These are phyloP conservation scores for Monosporascus sp. DNA, from an alignment of 2,329 filamentous ascomycete species.

Conservation along the genomic window DNA sequence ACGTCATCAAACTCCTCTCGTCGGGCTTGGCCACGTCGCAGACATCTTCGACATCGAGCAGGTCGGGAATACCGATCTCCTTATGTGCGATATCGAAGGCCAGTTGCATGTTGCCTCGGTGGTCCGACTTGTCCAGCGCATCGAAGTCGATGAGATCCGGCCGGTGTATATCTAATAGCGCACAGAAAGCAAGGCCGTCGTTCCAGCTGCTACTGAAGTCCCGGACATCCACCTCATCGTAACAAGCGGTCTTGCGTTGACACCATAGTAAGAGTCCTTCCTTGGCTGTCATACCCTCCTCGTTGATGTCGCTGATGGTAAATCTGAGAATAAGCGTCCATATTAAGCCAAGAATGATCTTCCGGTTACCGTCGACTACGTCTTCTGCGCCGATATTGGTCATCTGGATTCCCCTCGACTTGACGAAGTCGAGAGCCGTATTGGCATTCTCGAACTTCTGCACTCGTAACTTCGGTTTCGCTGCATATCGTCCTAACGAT, in stretches of 20 bases:
- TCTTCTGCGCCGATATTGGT: slow-evolving; percentile 98
- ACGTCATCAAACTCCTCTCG: slow-evolving; percentile 96
- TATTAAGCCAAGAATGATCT: slow-evolving; percentile 94
- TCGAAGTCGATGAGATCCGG: slow-evolving; percentile 98
- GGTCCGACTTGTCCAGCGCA: slow-evolving; percentile 85
- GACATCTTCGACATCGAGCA: slow-evolving; percentile 96
- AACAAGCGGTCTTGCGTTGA: slow-evolving; percentile 96
- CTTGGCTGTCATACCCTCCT: slow-evolving; percentile 95
- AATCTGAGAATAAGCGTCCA: slow-evolving; percentile 98
- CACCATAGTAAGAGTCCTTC: slow-evolving; percentile 95
- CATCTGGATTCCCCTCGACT: slow-evolving; percentile 85
- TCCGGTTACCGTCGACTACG: slow-evolving; percentile 94
- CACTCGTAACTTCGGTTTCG: slow-evolving; percentile 91
- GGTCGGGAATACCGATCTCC: slow-evolving; percentile 93
- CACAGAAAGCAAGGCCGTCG: slow-evolving; percentile 93
- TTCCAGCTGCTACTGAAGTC: slow-evolving; percentile 98
- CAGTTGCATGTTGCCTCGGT: slow-evolving; percentile 94
- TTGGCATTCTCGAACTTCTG: slow-evolving; percentile 99
- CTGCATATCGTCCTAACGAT: slow-evolving; percentile 92
- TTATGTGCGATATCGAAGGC: slow-evolving; percentile 94
- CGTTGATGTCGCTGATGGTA: slow-evolving; percentile 97
- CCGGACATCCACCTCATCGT: slow-evolving; percentile 90
- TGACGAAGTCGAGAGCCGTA: slow-evolving; percentile 89
- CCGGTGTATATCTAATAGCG: slow-evolving; percentile 90
- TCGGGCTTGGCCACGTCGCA: slow-evolving; percentile 95